Base-by-base conservation (phyloP, 495 filamentous ascomycete genomes). In the Neurospora sp. region DNA sequence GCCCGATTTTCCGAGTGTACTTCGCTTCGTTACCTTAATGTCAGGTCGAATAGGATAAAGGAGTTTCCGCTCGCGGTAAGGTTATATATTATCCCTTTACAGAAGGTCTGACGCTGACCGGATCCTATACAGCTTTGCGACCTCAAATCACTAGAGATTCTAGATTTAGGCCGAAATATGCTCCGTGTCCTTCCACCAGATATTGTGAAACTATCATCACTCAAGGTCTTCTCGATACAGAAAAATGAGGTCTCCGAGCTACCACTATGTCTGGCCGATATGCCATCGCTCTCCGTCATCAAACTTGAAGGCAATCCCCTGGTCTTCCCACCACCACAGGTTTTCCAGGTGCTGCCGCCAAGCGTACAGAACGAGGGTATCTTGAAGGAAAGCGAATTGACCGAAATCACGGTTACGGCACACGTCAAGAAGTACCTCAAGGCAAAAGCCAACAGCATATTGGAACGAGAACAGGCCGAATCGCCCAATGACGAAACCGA, bases 1-100 rank as follows among this genome's bases (percentile, higher is more conserved):
- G 84, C 88, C 39, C 89, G 92, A 39, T 93, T 99, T 76, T 87
- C 91, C n/a, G 91, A 93, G 77, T 97, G 96, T 81, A 91, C 88
- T 39, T 92, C 92, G 72, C 86, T 99, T 69, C 93, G 93, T 48
- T 99, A 99, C 79, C 89, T 99, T n/a, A 99, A 99, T 77, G 90
- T 97, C 70, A 86, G 95, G 74, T 90, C 90, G 69, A 99, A 99
- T 79, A 86, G 88, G 72, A 92, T 98, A 72, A 90, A 88, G 75
- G 93, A 97, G 79, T 96, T 99, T 79, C 95, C 95, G 8, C 85
- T 90, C 76, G 90, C 90, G 78, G 94, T 97, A 86, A 82, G 91
- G 86, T 71, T 28, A 48, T 31, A 69, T 15, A 34, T 36, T 5
- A 54, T 75, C 66, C 73, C 42, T 42, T 34, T 8, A 71, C 39